Percentiles rank a stretch among this genome's conserved stretches.
Evolutionary conservation across 2,329 filamentous ascomycete genomes (phyloP).

Genomic region (Tolypocladium amazonense): DNA sequence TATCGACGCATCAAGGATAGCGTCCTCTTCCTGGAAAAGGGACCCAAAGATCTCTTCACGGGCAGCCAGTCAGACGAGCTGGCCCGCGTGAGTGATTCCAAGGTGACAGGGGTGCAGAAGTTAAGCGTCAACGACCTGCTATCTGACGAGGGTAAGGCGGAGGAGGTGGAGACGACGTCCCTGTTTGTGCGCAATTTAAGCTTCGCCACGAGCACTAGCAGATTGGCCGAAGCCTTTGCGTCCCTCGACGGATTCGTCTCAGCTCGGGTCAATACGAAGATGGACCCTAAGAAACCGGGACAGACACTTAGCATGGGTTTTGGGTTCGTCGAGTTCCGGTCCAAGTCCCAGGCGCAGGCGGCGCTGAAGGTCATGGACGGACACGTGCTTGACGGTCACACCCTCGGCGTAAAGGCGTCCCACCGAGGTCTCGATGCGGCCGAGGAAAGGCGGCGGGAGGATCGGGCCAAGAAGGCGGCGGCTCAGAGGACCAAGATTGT

Average conservation of each 20-base stretch:
- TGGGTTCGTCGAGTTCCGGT: slow-evolving; percentile 83
- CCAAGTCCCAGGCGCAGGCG: slow-evolving; percentile 65
- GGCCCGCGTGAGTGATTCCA: slow-evolving; percentile 16
- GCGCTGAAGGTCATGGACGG: slow-evolving; percentile 83
- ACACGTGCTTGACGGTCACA: slow-evolving; percentile 76
- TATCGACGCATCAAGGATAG: slow-evolving; percentile 89
- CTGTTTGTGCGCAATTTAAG: slow-evolving; percentile 91
- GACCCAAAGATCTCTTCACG: slow-evolving; percentile 69
- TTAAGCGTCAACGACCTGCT: slow-evolving; percentile 60
- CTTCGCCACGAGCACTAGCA: slow-evolving; percentile 73
- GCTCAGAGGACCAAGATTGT: slow-evolving; percentile 81
- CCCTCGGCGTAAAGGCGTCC: slow-evolving; percentile 73
- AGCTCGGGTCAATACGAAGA: slow-evolving; percentile 85
- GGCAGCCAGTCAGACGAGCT: slow-evolving; percentile 17
- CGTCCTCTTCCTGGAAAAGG: slow-evolving; percentile 87
- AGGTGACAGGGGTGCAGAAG: slow-evolving; percentile 42
- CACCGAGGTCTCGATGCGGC: slow-evolving; percentile 82
- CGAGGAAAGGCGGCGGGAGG: slow-evolving; percentile 73
- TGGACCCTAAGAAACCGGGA: slow-evolving; percentile 80
- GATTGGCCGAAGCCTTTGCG: slow-evolving; percentile 67
- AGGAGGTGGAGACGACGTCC: slow-evolving; percentile 58
- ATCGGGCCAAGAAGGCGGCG: slow-evolving; percentile 70
- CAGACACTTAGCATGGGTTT: slow-evolving; percentile 94
- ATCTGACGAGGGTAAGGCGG: slow-evolving; percentile 40
- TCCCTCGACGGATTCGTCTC: slow-evolving; percentile 81